Percentiles rank a stretch among this genome's conserved stretches.
These are phyloP conservation scores for Dendrothele bispora DNA, from an alignment of 768 basidiomycete species.

Conservation along the genomic window DNA sequence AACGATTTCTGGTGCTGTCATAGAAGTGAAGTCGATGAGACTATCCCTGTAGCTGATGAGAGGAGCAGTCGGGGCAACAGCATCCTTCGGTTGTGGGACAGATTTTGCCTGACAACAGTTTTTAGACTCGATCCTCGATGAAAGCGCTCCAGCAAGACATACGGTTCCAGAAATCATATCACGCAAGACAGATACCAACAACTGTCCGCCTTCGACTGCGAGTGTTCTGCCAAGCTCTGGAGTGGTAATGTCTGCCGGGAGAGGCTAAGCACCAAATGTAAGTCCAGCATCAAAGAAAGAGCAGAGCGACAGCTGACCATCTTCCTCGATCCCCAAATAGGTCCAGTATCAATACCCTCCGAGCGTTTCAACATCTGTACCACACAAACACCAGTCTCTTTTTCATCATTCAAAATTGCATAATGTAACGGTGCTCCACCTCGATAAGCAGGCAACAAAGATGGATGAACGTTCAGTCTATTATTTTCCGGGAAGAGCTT, in stretches of 20 bases:
- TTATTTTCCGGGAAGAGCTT: conserved; percentile 55
- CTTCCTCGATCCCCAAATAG: conserved; percentile 55
- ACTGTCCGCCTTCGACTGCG: conserved; percentile 61
- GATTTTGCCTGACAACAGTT: conserved; percentile 41
- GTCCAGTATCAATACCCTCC: conserved; percentile 78
- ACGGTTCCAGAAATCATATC: conserved; percentile 61
- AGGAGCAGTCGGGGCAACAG: conserved; percentile 50
- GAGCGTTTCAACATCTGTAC: conserved; percentile 70
- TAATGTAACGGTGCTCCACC: conserved; percentile 92
- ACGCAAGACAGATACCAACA: conserved; percentile 72
- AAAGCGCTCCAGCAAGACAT: conserved; percentile 16
- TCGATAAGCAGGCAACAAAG: conserved; percentile 82
- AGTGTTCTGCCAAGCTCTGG: conserved; percentile 53
- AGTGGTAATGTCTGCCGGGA: conserved; percentile 56
- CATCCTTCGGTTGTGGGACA: conserved; percentile 42
- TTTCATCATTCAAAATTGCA: conserved; percentile 65
- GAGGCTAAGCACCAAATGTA: conserved; percentile 35
- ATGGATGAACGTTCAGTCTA: conserved; percentile 87
- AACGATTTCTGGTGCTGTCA: conserved; percentile 57
- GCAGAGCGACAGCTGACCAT: conserved; percentile 45
- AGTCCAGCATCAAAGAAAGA: background rate
- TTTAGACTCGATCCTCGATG: too few relatives aligned
- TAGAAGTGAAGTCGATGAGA: conserved; percentile 52
- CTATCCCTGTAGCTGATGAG: conserved; percentile 56
- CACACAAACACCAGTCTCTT: conserved; percentile 77